phyloP scores from a whole-genome alignment of 2,329 filamentous ascomycete genomes.

The Xylaria sp. region DNA sequence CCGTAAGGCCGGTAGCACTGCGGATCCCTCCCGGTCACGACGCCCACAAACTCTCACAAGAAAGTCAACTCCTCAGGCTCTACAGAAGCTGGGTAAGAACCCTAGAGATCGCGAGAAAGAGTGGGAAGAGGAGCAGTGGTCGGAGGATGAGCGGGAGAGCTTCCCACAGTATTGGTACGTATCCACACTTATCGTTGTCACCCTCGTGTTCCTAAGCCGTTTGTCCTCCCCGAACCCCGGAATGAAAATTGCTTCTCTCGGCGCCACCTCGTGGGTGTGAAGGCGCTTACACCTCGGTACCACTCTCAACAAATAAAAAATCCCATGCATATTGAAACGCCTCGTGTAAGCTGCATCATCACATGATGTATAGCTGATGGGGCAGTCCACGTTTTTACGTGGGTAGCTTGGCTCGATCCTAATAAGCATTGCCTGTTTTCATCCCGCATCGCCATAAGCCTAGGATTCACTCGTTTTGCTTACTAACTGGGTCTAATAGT shows the following conservation, averaged over 20 bases:
- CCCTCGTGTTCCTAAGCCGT: constrained; percentile 23
- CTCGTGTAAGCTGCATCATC: constrained; percentile 44
- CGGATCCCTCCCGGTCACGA: constrained; percentile 60
- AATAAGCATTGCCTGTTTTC: constrained; percentile 31
- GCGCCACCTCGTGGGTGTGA: constrained; percentile 43
- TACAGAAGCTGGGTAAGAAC: constrained; percentile 62
- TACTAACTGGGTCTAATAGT: constrained; percentile 53
- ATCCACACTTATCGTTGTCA: constrained; percentile 27
- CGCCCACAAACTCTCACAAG: constrained; percentile 58
- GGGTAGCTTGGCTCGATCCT: constrained; percentile 33
- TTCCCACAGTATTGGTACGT: constrained; percentile 74
- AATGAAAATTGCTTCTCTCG: constrained; percentile 20
- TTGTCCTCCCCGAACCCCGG: constrained; percentile 27
- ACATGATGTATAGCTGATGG: constrained; percentile 42
- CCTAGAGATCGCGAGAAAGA: constrained; percentile 63
- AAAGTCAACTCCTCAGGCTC: constrained; percentile 53
- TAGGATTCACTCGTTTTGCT: constrained; percentile 38
- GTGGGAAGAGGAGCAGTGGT: constrained; percentile 60
- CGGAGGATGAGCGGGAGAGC: constrained; percentile 68
- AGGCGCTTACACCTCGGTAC: constrained; percentile 32
- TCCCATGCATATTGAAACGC: constrained; percentile 36
- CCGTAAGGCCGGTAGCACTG: constrained; percentile 59
- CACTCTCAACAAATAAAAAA: constrained; percentile 25
- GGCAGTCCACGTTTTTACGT: constrained; percentile 31
- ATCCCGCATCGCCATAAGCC: constrained; percentile 49